These are phyloP conservation scores for Penicillium riverlandense DNA, from an alignment of 495 filamentous ascomycete species.

Conservation along the genomic window DNA sequence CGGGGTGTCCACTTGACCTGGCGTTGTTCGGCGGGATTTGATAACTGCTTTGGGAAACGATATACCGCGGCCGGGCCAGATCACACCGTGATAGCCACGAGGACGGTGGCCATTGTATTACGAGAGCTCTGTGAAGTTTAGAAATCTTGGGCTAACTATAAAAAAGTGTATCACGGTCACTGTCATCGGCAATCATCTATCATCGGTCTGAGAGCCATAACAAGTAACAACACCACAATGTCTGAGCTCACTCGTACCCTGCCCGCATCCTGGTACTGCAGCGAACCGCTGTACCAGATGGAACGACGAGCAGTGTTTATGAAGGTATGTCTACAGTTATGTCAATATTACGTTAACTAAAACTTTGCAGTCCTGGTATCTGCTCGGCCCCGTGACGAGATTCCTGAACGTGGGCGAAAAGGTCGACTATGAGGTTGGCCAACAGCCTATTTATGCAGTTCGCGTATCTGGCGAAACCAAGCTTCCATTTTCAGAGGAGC, in stretches of 20 bases:
- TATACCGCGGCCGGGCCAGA: constrained; percentile 13
- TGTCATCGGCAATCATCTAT: background rate
- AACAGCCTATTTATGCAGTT: constrained; percentile 39
- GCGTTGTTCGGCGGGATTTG: constrained; percentile 18
- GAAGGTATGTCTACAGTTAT: constrained; percentile 23
- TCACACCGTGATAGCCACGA: constrained; percentile 1
- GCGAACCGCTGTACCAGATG: constrained; percentile 37
- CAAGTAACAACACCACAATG: constrained; percentile 16
- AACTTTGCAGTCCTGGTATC: constrained; percentile 47
- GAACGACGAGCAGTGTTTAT: constrained; percentile 49
- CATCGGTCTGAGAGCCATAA: background rate
- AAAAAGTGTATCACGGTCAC: background rate
- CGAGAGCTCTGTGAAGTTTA: too few species aligned
- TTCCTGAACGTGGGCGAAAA: constrained; percentile 40
- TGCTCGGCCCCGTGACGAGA: constrained; percentile 52
- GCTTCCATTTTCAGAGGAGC: constrained; percentile 22
- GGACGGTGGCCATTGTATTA: too few species aligned
- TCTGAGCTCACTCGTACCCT: constrained; percentile 32
- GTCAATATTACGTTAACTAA: too few species aligned
- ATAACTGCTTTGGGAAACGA: constrained; percentile 35
- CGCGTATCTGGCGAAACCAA: constrained; percentile 25
- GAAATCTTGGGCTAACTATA: background rate
- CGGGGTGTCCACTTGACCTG: background rate
- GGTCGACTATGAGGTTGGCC: constrained; percentile 49
- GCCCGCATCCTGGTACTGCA: constrained; percentile 41